Evolutionary conservation across 2,329 filamentous ascomycete genomes (phyloP), one percentile per base, ranked within the genome.

Genomic region (Nemania bipapillata): DNA sequence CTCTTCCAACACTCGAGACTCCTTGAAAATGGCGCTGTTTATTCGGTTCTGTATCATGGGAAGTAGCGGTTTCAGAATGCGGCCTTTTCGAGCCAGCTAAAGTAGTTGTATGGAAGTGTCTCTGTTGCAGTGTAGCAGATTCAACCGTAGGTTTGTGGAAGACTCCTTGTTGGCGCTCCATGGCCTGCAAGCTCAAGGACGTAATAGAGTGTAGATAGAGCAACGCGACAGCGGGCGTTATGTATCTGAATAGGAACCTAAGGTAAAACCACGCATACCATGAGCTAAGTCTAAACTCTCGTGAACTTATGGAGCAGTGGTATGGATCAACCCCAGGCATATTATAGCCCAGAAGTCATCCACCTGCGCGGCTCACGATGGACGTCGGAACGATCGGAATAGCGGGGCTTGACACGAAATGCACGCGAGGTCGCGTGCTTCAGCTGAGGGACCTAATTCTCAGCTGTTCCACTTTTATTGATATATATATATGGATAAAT

Each of bases 131-230:
- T 45, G 80, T 77, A 22, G 83, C 83, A 55, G 84, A 82, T 62
- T 86, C 81, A 35, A 87, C 78, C 64, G 85, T 87, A 70, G 84
- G 86, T 65, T 83, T 84, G 77, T 88, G 85, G 54, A 82, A 74
- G 52, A 82, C 71, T 58, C 83, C 74, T 42, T 71, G 71, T 37
- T 58, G 73, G 15, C 45, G 69, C 49, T 77, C 76, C 77, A 79
- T 78, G 15, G 22, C 45, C 42, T 49, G 42, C 53, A 8, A 17
- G 52, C 35, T 28, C 8, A 28, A 15, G 12, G 4, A 60, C 32
- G 32, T 55, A 24, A 45, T n/a, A 20, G 17, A 20, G 24, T n/a
- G n/a, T 28, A 9, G 26, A 4, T 54, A 42, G 52, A 45, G 47
- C n/a, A 22, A 50, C n/a, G 26, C 28, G 20, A 24, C 9, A 32